Conservation (phyloP, 495 filamentous ascomycete species). For the Thozetella sp. region DNA sequence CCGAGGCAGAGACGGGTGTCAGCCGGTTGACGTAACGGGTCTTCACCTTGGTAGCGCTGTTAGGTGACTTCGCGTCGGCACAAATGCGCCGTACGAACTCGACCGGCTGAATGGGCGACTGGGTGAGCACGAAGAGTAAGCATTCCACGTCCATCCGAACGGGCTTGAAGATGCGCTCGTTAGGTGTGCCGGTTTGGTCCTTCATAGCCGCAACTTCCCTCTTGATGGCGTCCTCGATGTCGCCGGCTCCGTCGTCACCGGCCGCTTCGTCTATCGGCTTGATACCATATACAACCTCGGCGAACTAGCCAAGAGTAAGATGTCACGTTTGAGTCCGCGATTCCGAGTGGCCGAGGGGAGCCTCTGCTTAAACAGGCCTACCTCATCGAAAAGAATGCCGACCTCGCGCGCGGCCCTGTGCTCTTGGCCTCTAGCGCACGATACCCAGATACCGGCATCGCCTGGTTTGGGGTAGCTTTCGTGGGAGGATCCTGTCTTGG, state of each 20-base stretch:
- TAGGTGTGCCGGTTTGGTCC: conserved; percentile 41
- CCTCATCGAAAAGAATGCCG: conserved; percentile 73
- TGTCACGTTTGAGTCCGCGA: no score
- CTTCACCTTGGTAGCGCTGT: conserved; percentile 52
- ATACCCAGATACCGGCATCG: conserved; percentile 85
- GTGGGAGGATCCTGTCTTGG: conserved; percentile 31
- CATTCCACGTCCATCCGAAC: conserved; percentile 79
- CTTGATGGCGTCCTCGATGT: conserved; percentile 83
- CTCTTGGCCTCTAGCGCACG: conserved; percentile 82
- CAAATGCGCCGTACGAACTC: conserved; percentile 77
- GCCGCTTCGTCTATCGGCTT: conserved; percentile 36
- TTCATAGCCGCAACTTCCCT: conserved; percentile 74
- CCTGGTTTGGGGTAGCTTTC: conserved; percentile 64
- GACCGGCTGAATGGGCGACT: conserved; percentile 76
- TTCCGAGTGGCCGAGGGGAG: not conserved
- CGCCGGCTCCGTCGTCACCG: conserved; percentile 45
- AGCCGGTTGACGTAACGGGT: conserved; percentile 81
- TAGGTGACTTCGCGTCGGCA: conserved; percentile 55
- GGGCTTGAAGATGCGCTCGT: conserved; percentile 55
- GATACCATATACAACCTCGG: conserved; percentile 59
- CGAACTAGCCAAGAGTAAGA: no score
- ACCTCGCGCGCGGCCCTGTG: conserved; percentile 75
- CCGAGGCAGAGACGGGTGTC: conserved; percentile 75
- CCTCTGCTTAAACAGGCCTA: conserved; percentile 28
- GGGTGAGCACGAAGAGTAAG: conserved; percentile 67